These are phyloP conservation scores for Medicago arabica DNA, from an alignment of 306 rosid genomes.

Conservation along the genomic window DNA sequence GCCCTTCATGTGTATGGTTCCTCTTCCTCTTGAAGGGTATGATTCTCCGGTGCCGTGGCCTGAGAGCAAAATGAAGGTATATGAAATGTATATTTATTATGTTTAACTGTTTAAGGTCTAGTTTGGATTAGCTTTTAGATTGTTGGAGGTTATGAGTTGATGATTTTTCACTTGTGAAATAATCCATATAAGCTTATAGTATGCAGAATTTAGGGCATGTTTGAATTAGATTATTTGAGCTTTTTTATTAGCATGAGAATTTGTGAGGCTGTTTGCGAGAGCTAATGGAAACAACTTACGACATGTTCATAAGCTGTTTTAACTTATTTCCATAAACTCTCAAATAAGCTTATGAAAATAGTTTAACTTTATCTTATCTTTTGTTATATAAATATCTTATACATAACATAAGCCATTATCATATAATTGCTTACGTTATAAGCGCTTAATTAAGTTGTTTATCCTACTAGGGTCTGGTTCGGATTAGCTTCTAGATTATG, in stretches of 20 bases:
- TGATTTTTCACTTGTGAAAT: slow-evolving; percentile 6
- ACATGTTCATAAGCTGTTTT: background rate
- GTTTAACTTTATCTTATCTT: background rate
- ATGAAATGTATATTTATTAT: background rate
- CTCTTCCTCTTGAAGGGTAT: slow-evolving; percentile 78
- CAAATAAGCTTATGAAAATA: background rate
- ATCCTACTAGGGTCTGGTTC: background rate
- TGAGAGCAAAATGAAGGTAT: slow-evolving; percentile 83
- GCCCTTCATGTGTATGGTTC: slow-evolving; percentile 80
- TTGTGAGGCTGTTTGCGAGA: background rate
- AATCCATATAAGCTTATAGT: background rate
- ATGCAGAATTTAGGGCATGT: background rate
- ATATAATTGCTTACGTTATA: background rate
- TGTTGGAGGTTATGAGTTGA: background rate
- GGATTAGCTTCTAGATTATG: no score
- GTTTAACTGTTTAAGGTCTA: background rate
- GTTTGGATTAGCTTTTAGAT: background rate
- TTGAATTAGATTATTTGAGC: background rate
- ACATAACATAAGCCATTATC: background rate
- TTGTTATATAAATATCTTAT: background rate
- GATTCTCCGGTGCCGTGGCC: slow-evolving; percentile 75
- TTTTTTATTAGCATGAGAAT: background rate
- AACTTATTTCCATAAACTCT: background rate
- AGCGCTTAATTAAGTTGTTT: background rate
- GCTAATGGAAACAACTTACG: no score